Conservation (phyloP, 345 rosid genomes). For the Syzygium aromaticum region DNA sequence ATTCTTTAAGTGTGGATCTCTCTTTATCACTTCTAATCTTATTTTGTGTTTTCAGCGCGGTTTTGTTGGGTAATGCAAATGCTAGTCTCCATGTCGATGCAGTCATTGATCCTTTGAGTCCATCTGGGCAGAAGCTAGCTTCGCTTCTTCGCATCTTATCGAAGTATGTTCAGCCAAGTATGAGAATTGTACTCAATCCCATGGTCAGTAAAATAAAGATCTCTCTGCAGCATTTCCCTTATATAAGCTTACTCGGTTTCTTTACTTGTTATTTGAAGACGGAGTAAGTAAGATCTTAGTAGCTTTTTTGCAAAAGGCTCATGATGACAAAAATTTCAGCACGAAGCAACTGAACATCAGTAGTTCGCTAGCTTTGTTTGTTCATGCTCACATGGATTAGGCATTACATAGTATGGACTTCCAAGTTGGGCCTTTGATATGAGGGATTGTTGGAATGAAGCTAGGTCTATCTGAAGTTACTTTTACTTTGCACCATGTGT, state of each 20-base stretch:
- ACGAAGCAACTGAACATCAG: neutral
- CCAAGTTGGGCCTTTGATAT: neutral
- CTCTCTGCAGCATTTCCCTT: neutral
- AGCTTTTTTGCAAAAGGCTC: neutral
- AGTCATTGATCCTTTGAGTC: slow-evolving; percentile 90
- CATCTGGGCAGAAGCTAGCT: slow-evolving; percentile 85
- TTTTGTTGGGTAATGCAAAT: slow-evolving; percentile 60
- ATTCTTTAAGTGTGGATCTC: neutral
- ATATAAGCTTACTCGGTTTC: neutral
- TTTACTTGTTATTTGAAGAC: neutral
- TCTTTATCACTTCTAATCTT: neutral
- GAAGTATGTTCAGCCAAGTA: slow-evolving; percentile 79
- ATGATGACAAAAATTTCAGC: neutral
- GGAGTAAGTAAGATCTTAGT: neutral
- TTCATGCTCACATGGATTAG: neutral
- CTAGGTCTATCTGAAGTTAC: neutral
- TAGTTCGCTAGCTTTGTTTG: neutral
- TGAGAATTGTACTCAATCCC: slow-evolving; percentile 91
- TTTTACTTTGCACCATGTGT: neutral
- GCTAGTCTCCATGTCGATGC: slow-evolving; percentile 88
- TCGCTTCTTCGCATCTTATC: slow-evolving; percentile 68
- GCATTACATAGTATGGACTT: neutral
- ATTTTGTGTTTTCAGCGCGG: slow-evolving; percentile 55
- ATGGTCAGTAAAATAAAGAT: slow-evolving; percentile 50
- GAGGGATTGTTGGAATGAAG: neutral